phyloP scores from a whole-genome alignment of 1,284 basidiomycete species.

The Puccinia coronata region DNA sequence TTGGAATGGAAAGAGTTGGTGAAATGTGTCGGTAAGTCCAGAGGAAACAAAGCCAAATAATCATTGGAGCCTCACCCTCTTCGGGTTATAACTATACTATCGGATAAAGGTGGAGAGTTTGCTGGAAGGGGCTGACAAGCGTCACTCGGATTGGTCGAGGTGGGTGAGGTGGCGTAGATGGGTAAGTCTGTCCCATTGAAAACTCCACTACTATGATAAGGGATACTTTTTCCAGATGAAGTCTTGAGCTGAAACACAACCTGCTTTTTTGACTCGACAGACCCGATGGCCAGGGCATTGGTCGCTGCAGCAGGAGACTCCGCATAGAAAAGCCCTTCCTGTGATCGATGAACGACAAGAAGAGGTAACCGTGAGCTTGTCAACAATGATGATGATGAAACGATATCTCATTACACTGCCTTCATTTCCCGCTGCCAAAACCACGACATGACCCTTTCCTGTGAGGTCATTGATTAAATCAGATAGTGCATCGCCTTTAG shows the following conservation, averaged over 20 bases:
- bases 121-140: conserved; percentile 34
- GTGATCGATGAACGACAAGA: neutral
- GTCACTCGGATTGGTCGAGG: conserved; percentile 1
- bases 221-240: conserved; percentile 7
- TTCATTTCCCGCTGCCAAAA: conserved; percentile 45
- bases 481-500: conserved; percentile 2
- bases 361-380: neutral
- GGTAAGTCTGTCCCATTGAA: conserved; percentile 36
- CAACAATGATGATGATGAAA: neutral
- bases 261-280: conserved; percentile 11
- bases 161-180: conserved; percentile 27
- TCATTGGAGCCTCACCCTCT: neutral
- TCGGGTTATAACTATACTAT: neutral
- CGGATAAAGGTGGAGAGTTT: neutral
- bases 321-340: conserved; percentile 17
- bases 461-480: conserved; percentile 28
- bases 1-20: neutral
- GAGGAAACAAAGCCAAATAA: neutral
- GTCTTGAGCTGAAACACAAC: conserved; percentile 1
- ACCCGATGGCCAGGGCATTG: conserved; percentile 37
- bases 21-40: neutral
- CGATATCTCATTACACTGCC: conserved; percentile 9
- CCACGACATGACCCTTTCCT: neutral
- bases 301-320: conserved; percentile 18
- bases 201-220: conserved; percentile 18